Base-by-base conservation (phyloP, 345 rosid species). In the Eucalyptus rudis region DNA sequence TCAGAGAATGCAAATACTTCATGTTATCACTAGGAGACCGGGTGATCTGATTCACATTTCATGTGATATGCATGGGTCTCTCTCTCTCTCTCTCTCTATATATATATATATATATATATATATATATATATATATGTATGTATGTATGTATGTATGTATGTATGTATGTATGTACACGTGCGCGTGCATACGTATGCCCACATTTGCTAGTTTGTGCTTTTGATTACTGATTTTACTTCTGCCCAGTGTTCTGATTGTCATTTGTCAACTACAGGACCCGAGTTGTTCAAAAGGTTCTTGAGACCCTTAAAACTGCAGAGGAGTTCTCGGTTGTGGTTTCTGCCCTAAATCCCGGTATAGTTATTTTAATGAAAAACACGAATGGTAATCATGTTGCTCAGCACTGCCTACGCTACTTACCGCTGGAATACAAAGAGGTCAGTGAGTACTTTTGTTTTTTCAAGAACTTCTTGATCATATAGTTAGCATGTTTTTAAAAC, bases 351-450 rank as follows among this genome's bases (percentile, higher is more conserved):
- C 93, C 93, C 86, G 95, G 95, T 66, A 92, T 95, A 90, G 96
- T 96, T 90, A 90, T 94, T 87, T 89, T 97, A 91, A 94, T 95
- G 45, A 97, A 96, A 90, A 93, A 97, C 91, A 91, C 91, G 87
- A 94, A 97, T 12, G 99, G 99, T 90, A 93, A 95, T 89, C 97
- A 97, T 58, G 97, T 96, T 89, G 96, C 95, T 49, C 97, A 96
- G 88, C 95, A 93, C 56, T 96, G 99, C 92, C 93, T 96, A 90
- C 93, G 92, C 90, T 90, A 90, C 90, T 87, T 96, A 49, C 80
- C 91, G 88, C 96, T 95, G 88, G 92, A 94, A 84, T 91, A 92
- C 83, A 90, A 90, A 52, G 92, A 92, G 96, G 96, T 93, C 93
- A 90, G 58, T 17, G 84, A 87, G 29, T 45, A 17, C 51, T 56